A percentile compares a stretch with the other conserved stretches of the same genome.
Evolutionary conservation across 164 flowering plant species (phyloP).

Genomic region (Umbilicus rupestris): DNA sequence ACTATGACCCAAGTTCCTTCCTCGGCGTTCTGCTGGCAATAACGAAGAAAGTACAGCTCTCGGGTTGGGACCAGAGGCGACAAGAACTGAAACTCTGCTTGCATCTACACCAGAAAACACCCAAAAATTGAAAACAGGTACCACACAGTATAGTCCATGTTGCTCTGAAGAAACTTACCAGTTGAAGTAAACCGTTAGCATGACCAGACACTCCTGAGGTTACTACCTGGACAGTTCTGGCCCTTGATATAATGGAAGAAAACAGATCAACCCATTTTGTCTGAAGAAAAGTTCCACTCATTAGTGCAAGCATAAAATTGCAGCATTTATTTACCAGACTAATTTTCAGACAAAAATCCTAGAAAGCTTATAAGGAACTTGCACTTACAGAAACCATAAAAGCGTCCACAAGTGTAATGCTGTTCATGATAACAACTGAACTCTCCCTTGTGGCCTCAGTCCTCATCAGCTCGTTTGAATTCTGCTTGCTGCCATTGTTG

Average conservation of each 20-base stretch:
- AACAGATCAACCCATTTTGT: slow-evolving; percentile 88
- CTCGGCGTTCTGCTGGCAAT: slow-evolving; percentile 70
- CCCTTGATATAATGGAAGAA: slow-evolving; percentile 69
- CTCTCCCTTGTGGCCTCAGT: slow-evolving; percentile 61
- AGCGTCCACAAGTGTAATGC: slow-evolving; percentile 72
- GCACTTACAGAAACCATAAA: slow-evolving; percentile 79
- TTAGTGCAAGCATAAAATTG: background rate
- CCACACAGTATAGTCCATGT: no score
- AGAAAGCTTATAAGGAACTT: background rate
- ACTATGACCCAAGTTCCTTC: slow-evolving; percentile 87
- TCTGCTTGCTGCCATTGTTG: slow-evolving; percentile 25
- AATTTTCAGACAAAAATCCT: no score
- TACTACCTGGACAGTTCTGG: slow-evolving; percentile 72
- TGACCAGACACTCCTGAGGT: slow-evolving; percentile 49
- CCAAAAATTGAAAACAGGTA: no score
- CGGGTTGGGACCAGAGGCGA: slow-evolving; percentile 86
- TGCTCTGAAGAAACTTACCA: no score
- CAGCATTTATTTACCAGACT: no score
- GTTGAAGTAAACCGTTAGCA: slow-evolving; percentile 61
- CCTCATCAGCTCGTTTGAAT: slow-evolving; percentile 30
- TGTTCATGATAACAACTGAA: slow-evolving; percentile 78
- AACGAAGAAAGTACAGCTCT: slow-evolving; percentile 71
- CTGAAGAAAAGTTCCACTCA: slow-evolving; percentile 31
- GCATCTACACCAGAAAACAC: slow-evolving; percentile 80
- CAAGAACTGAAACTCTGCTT: slow-evolving; percentile 66